These are phyloP conservation scores for Calocera viscosa DNA, from an alignment of 768 basidiomycete genomes.

Conservation along the genomic window DNA sequence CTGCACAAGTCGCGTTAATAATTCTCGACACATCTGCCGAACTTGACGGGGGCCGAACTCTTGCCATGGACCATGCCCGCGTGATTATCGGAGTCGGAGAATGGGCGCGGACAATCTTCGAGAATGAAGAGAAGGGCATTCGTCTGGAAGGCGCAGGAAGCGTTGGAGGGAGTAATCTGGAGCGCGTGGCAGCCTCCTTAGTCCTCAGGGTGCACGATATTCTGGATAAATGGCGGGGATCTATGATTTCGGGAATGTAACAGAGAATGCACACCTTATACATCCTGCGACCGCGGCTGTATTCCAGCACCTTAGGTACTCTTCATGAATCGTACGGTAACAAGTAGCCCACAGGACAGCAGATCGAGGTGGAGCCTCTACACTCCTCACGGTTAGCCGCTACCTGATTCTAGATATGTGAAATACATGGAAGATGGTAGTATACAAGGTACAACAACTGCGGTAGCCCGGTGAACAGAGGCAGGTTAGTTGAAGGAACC, in stretches of 20 bases:
- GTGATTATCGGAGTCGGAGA: conserved; percentile 61
- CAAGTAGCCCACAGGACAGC: too few relatives aligned
- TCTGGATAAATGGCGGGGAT: conserved; percentile 1
- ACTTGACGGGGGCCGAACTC: conserved; percentile 59
- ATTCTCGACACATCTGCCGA: conserved; percentile 63
- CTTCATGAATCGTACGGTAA: too few relatives aligned
- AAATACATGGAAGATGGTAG: too few relatives aligned
- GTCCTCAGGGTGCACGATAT: background rate
- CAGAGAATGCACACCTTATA: conserved; percentile 10
- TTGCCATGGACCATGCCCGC: conserved; percentile 63
- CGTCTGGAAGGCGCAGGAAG: conserved; percentile 55
- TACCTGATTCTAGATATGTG: too few relatives aligned
- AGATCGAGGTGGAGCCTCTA: too few relatives aligned
- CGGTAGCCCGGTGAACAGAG: too few relatives aligned
- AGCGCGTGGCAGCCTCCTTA: background rate
- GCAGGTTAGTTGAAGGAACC: background rate
- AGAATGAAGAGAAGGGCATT: conserved; percentile 49
- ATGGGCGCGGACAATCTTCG: conserved; percentile 65
- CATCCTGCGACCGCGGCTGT: too few relatives aligned
- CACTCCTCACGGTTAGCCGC: too few relatives aligned
- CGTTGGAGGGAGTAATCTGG: conserved; percentile 33
- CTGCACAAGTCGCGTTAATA: conserved; percentile 66
- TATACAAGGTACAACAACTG: too few relatives aligned
- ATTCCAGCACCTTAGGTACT: too few relatives aligned
- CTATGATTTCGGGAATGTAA: conserved; percentile 7